These are phyloP conservation scores for Fagus crenata DNA, from an alignment of 306 rosid species.

Conservation along the genomic window DNA sequence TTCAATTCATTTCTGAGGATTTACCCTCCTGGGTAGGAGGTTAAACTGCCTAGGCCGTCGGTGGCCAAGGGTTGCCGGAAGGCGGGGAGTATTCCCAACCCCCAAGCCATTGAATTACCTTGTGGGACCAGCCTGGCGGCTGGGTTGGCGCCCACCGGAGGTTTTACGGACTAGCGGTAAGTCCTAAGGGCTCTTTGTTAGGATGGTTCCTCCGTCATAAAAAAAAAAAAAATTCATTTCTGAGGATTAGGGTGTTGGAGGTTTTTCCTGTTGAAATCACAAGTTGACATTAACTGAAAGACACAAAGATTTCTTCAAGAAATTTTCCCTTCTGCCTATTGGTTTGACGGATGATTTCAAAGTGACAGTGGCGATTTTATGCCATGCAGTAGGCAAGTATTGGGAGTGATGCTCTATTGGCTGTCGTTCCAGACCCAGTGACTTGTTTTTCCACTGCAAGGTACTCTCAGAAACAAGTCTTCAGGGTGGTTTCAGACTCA, in stretches of 20 bases:
- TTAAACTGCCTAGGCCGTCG: too few relatives aligned
- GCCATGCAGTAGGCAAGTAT: conserved; percentile 72
- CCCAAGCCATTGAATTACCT: too few relatives aligned
- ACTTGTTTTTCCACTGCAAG: conserved; percentile 96
- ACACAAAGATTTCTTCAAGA: background rate
- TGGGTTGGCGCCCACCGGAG: too few relatives aligned
- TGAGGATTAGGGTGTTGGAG: conserved; percentile 10
- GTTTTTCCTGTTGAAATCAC: conserved; percentile 7
- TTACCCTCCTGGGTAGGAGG: too few relatives aligned
- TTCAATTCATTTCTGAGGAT: background rate
- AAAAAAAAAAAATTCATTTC: too few relatives aligned
- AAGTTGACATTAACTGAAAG: background rate
- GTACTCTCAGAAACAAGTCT: conserved; percentile 83
- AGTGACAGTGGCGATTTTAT: conserved; percentile 28
- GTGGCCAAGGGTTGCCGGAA: too few relatives aligned
- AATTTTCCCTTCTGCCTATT: conserved; percentile 8
- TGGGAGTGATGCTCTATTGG: conserved; percentile 75
- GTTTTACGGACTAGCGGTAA: too few relatives aligned
- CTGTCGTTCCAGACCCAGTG: conserved; percentile 88
- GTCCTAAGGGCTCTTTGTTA: too few relatives aligned
- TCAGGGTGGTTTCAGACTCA: conserved; percentile 57
- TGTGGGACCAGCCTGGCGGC: too few relatives aligned
- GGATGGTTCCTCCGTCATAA: too few relatives aligned
- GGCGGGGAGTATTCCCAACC: too few relatives aligned
- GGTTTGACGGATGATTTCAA: conserved; percentile 17